phyloP scores from a whole-genome alignment of 2,329 filamentous ascomycete genomes.

The Aspergillus sp. region DNA sequence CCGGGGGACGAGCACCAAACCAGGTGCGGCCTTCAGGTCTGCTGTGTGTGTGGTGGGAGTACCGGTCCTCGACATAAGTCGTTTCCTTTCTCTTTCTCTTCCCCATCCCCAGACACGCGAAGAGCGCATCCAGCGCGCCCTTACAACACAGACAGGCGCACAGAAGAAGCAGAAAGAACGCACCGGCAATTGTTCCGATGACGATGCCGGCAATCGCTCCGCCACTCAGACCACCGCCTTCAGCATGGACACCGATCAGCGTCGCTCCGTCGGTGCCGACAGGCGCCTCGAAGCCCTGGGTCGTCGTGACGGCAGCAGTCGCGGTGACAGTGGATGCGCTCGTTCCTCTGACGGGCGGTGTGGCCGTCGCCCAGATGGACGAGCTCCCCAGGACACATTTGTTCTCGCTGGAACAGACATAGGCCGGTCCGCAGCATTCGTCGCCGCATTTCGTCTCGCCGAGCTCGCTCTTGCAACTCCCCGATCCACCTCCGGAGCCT shows the following conservation, averaged over 20 bases:
- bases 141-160: slow-evolving; percentile 45
- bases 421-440: slow-evolving; percentile 44
- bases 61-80: slow-evolving; percentile 39
- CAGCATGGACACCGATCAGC: slow-evolving; percentile 31
- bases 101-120: slow-evolving; percentile 41
- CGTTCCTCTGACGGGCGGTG: slow-evolving; percentile 43
- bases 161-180: slow-evolving; percentile 44
- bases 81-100: slow-evolving; percentile 36
- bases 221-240: slow-evolving; percentile 42
- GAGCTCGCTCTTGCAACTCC: slow-evolving; percentile 47
- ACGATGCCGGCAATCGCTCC: slow-evolving; percentile 53
- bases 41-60: slow-evolving; percentile 33
- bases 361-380: slow-evolving; percentile 36
- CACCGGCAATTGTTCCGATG: slow-evolving; percentile 46
- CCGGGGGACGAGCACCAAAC: slow-evolving; percentile 41
- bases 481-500: slow-evolving; percentile 19
- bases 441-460: slow-evolving; percentile 44
- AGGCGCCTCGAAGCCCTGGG: slow-evolving; percentile 45
- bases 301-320: slow-evolving; percentile 40
- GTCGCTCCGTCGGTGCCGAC: slow-evolving; percentile 42
- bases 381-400: slow-evolving; percentile 42
- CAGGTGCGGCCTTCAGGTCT: slow-evolving; percentile 34
- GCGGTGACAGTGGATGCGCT: slow-evolving; percentile 45
- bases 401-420: slow-evolving; percentile 39
- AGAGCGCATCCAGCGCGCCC: slow-evolving; percentile 37